Evolutionary conservation across 2,329 filamentous ascomycete genomes (phyloP).

Genomic region (Lachnellula occidentalis): DNA sequence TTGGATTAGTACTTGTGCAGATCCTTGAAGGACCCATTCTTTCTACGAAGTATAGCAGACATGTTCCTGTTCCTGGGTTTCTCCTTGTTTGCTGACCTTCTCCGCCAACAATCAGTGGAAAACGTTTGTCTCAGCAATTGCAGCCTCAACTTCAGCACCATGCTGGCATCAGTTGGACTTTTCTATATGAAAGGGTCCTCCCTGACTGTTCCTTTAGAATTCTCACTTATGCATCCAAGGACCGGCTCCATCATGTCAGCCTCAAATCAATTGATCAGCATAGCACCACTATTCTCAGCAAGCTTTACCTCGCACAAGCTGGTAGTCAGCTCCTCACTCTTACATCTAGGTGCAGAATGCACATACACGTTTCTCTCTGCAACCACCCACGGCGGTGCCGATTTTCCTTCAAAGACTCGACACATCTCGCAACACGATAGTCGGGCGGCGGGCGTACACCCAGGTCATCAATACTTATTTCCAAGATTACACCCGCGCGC

Average conservation of each 20-base stretch:
- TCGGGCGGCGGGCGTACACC: constrained; percentile 3
- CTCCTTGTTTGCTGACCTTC: not conserved
- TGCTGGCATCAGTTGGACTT: not conserved
- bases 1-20: not conserved
- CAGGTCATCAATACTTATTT: constrained; percentile 7
- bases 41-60: no score
- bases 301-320: not conserved
- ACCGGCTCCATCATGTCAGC: not conserved
- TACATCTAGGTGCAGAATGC: constrained; percentile 2
- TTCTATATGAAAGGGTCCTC: not conserved
- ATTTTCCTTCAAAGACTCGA: not conserved
- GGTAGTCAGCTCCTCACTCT: not conserved
- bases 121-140: not conserved
- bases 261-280: constrained; percentile 3
- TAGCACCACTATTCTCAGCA: not conserved
- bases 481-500: constrained; percentile 10
- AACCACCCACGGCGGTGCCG: constrained; percentile 2
- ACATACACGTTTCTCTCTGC: constrained; percentile 1
- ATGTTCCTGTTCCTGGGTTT: not conserved
- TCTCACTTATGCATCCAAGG: not conserved
- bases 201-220: not conserved
- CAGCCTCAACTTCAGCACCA: not conserved
- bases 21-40: not conserved
- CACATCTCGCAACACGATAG: not conserved
- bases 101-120: not conserved